These are phyloP conservation scores for Kodamaea leandrae DNA, from an alignment of 805 yeast species.

Conservation along the genomic window DNA sequence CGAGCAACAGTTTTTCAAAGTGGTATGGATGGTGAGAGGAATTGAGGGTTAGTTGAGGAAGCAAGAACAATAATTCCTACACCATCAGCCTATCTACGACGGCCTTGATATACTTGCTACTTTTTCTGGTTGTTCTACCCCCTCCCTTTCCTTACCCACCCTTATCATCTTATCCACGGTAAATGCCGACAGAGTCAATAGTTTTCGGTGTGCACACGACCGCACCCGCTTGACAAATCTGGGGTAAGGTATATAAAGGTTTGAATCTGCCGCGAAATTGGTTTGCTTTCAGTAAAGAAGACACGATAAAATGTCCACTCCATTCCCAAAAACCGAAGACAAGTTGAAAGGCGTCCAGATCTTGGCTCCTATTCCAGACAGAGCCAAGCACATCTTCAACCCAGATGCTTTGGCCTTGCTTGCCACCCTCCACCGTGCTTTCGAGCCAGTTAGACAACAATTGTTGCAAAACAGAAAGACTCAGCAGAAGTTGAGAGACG, in stretches of 20 bases:
- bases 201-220: background rate
- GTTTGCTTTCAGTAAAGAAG: background rate
- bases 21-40: too few species aligned
- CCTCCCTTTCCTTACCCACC: too few species aligned
- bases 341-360: constrained; percentile 52
- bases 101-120: too few species aligned
- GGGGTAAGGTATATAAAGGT: constrained; percentile 2
- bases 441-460: constrained; percentile 58
- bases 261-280: background rate
- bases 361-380: constrained; percentile 49
- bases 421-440: constrained; percentile 70
- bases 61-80: too few species aligned
- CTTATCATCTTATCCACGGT: constrained; percentile 2
- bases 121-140: background rate
- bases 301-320: constrained; percentile 31
- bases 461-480: constrained; percentile 60
- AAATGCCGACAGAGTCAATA: constrained; percentile 2
- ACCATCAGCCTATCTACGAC: too few species aligned
- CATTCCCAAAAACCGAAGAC: constrained; percentile 45
- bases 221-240: background rate
- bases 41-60: too few species aligned
- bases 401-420: constrained; percentile 65
- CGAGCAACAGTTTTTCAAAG: too few species aligned
- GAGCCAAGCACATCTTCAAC: constrained; percentile 54
- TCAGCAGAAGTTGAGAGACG: constrained; percentile 60